phyloP scores from a whole-genome alignment of 345 rosid species.

The Sisymbrium altissimum region DNA sequence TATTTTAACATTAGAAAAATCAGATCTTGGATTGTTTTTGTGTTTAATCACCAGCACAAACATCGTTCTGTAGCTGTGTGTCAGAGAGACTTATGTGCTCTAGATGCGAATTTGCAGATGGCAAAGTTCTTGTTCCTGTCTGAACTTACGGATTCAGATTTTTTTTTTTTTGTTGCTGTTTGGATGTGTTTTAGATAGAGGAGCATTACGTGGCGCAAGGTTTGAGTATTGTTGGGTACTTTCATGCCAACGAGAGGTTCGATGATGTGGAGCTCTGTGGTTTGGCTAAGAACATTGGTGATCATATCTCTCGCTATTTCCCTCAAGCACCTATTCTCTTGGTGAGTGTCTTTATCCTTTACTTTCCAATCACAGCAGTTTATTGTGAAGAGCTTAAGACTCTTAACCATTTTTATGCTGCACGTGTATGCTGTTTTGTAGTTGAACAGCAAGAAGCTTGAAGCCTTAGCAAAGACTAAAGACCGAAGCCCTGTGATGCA shows the following conservation, averaged over 20 bases:
- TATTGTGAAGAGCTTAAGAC: not conserved
- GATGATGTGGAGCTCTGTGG: constrained; percentile 69
- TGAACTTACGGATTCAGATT: not conserved
- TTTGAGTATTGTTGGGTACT: constrained; percentile 77
- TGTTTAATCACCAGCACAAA: not conserved
- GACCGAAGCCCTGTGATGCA: constrained; percentile 70
- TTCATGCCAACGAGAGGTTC: constrained; percentile 89
- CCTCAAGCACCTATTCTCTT: constrained; percentile 72
- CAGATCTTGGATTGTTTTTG: constrained; percentile 24
- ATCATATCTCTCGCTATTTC: constrained; percentile 82
- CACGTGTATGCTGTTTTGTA: constrained; percentile 21
- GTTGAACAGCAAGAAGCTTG: constrained; percentile 88
- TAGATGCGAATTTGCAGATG: not conserved
- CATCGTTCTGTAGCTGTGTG: not conserved
- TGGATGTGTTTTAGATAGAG: constrained; percentile 57
- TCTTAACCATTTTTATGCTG: not conserved
- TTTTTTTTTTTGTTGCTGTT: constrained; percentile 1
- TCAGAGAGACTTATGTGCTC: not conserved
- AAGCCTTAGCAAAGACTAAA: constrained; percentile 59
- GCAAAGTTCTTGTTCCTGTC: not conserved
- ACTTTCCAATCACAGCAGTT: not conserved
- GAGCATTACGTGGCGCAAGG: constrained; percentile 75
- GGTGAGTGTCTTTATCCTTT: constrained; percentile 39
- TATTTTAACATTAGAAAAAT: not conserved
- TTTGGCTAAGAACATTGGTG: constrained; percentile 84